Conservation (phyloP, 177 flowering plant species). For the Vitis hybrid region DNA sequence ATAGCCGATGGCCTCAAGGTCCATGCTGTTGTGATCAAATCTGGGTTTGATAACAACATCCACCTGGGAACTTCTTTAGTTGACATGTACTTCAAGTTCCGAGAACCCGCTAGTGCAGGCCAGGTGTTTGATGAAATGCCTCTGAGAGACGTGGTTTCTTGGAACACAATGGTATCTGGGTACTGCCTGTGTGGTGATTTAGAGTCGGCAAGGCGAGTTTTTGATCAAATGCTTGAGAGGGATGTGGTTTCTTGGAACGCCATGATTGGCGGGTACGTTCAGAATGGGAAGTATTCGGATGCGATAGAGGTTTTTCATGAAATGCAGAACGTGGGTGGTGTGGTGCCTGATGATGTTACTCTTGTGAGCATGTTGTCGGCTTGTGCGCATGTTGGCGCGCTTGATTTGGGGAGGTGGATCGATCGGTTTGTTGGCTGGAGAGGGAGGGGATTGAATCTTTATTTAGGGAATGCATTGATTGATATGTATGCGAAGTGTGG, state of each 20-base stretch:
- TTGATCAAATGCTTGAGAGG: background rate
- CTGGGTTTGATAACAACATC: too few relatives aligned
- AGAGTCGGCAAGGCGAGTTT: too few relatives aligned
- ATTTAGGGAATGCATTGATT: conserved; percentile 28
- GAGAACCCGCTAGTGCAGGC: too few relatives aligned
- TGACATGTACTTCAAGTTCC: too few relatives aligned
- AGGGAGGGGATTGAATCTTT: conserved; percentile 17
- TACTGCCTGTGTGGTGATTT: too few relatives aligned
- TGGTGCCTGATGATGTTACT: conserved; percentile 14
- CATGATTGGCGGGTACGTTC: conserved; percentile 21
- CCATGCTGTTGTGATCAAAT: too few relatives aligned
- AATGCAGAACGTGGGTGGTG: conserved; percentile 16
- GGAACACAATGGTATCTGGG: conserved; percentile 22
- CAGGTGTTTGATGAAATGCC: conserved; percentile 18
- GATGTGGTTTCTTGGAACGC: conserved; percentile 20
- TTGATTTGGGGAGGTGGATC: conserved; percentile 29
- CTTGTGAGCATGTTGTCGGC: conserved; percentile 25
- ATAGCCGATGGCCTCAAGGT: too few relatives aligned
- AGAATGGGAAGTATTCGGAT: background rate
- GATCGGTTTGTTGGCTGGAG: conserved; percentile 12
- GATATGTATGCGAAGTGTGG: conserved; percentile 45
- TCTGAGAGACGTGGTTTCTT: conserved; percentile 22
- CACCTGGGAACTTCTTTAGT: too few relatives aligned
- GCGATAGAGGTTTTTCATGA: conserved; percentile 12
- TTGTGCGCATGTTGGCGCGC: conserved; percentile 30